Evolutionary conservation across 1,139 yeast species (phyloP), one percentile per base, ranked within the genome.

Genomic region (Diutina mesorugosa): DNA sequence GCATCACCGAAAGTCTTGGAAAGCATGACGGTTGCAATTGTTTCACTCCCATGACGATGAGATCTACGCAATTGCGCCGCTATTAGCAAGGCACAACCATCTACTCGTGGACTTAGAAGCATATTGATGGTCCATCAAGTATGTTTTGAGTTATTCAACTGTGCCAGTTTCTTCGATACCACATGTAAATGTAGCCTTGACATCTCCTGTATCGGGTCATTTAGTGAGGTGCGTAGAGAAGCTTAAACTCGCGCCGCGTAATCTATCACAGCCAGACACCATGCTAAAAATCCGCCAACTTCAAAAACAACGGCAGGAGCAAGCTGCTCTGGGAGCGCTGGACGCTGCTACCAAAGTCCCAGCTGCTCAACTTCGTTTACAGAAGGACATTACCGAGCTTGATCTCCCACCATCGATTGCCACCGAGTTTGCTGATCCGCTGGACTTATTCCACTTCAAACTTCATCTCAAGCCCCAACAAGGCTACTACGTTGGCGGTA

Each of bases 401-500:
- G 84, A 84, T 57, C 71, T 87, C 55, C 95, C 96, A 12, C 67
- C 77, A 30, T 82, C 85, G 9, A 85, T 87, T 65, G 68, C 74
- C 60, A 70, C 87, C 14, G 71, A 68, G 16, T 81, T 85, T 60
- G 80, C 87, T 1, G 73, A 83, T 60, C 76, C 84, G 6, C 72
- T 75, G 30, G 81, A 83, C 65, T 70, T 83, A 57, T 81, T 85
- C 79, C 74, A 79, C 59, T 84, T 91, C 62, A 73, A 76, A 54
- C 76, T 93, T 21, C 65, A 66, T 12, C 78, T 91, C 26, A 68
- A 65, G 45, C 98, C 99, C 0, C 87, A 82, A 61, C 90, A 86
- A 64, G 98, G 98, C 14, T 81, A 79, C 67, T 93, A 91, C 68
- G 70, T 72, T 56, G 77, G 78, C 26, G 98, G 98, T 0, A 67